Base-by-base conservation (phyloP, 108 stramenopile genomes). In the Nitzschia sp. region DNA sequence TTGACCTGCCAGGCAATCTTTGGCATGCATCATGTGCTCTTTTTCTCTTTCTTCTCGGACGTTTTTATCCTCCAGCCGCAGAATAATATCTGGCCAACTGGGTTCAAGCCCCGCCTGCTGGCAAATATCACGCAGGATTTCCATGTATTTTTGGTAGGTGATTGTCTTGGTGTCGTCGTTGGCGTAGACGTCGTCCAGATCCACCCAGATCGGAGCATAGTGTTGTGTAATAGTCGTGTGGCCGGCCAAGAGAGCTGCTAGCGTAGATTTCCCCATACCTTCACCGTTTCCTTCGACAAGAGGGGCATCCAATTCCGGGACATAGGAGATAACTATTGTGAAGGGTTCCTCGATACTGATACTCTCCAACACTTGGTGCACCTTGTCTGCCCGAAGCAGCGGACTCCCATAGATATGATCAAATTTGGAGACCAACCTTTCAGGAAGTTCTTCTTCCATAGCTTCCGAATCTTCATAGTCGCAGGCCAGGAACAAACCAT, bases 231-330 rank as follows among this genome's bases (percentile, higher is more conserved):
- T 69, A 3, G 62, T 58, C 1, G 78, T 60, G 41, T 79, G 71
- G 1, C 61, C 38, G 9, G 71, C 72, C 39, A 79, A 67, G 52
- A 83, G 39, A 11, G 78, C 80, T 25, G 85, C 85, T 44, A 86
- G 22, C 15, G 82, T 86, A 10, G 77, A 81, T 63, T 86, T 86
- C n/a, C 85, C 85, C 51, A 68, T 59, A 19, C 79, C 79, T 34
- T 55, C 53, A 5, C 38, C 19, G 48, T 53, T 51, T 26, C 44
- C 46, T 15, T 66, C 60, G 37, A 54, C 26, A 20, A 66, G 54
- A 44, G 25, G 34, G 6, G 67, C 22, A 42, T 63, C 63, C 60
- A 66, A 65, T 38, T 71, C 67, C 19, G 62, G 51, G 20, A 10
- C 15, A 20, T 41, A 61, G 17, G 70, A 40, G 15, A 71, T 71